These are phyloP conservation scores for Limonomyces culmigenus DNA, from an alignment of 1,284 basidiomycete genomes.

Conservation along the genomic window DNA sequence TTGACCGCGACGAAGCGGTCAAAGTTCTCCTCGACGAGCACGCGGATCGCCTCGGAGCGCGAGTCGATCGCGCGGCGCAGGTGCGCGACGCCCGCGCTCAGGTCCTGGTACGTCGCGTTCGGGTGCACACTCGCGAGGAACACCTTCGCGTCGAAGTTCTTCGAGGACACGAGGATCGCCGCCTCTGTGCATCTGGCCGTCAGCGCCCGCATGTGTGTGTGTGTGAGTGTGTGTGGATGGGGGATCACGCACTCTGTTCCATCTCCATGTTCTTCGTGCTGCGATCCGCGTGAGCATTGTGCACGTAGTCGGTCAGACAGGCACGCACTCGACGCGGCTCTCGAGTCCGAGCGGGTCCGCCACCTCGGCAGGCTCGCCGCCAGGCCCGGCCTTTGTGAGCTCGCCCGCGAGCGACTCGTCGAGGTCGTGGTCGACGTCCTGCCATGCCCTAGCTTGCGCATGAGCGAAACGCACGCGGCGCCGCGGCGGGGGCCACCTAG, in stretches of 20 bases:
- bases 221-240: not conserved
- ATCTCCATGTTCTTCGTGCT: constrained; percentile 55
- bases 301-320: not conserved
- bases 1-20: constrained; percentile 97
- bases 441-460: constrained; percentile 43
- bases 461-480: not conserved
- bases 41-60: constrained; percentile 82
- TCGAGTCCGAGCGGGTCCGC: constrained; percentile 59
- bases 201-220: constrained; percentile 4
- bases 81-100: constrained; percentile 57
- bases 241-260: constrained; percentile 42
- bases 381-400: constrained; percentile 28
- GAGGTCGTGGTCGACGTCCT: constrained; percentile 63
- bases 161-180: constrained; percentile 72
- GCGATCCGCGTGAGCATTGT: not conserved
- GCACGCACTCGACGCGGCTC: constrained; percentile 38
- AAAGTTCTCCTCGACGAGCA: constrained; percentile 96
- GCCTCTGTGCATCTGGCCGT: constrained; percentile 45
- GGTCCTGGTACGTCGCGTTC: constrained; percentile 89
- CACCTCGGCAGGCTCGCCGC: constrained; percentile 30
- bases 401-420: constrained; percentile 50
- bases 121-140: constrained; percentile 90
- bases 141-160: constrained; percentile 89
- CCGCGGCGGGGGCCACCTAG: constrained; percentile 9
- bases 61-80: constrained; percentile 70